Percentiles rank a stretch among this genome's conserved stretches.
Evolutionary conservation across 768 basidiomycete species (phyloP).

Genomic region (button mushroom (Agaricus bisporus)): DNA sequence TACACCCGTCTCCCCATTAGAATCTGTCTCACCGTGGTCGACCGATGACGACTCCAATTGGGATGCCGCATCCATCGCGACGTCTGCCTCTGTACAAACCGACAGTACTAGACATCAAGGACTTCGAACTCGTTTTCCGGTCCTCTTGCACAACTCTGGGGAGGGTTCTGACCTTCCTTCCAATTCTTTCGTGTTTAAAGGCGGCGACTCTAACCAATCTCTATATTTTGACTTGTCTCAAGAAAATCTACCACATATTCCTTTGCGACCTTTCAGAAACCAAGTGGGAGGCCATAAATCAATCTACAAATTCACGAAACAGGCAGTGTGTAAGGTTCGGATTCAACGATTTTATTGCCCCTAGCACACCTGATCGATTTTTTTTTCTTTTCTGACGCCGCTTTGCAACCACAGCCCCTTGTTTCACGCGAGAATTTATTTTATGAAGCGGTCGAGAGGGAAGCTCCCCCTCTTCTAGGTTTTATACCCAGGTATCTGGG

Average conservation of each 20-base stretch:
- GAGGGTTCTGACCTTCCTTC: conserved; percentile 1
- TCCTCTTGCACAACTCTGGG: background rate
- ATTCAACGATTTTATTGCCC: conserved; percentile 11
- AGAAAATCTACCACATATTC: conserved; percentile 78
- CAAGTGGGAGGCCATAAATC: conserved; percentile 97
- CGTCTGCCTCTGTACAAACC: conserved; percentile 56
- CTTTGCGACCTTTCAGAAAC: conserved; percentile 91
- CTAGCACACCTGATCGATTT: conserved; percentile 16
- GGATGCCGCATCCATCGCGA: conserved; percentile 64
- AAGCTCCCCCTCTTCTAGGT: conserved; percentile 84
- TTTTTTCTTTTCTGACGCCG: conserved; percentile 5
- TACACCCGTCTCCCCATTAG: conserved; percentile 27
- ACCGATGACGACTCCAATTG: conserved; percentile 75
- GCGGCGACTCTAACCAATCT: background rate
- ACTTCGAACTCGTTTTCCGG: conserved; percentile 11
- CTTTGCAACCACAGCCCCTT: conserved; percentile 60
- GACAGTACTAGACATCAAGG: conserved; percentile 22
- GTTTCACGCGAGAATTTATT: conserved; percentile 97
- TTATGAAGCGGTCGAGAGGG: conserved; percentile 93
- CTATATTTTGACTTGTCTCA: conserved; percentile 36
- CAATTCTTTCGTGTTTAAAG: conserved; percentile 5
- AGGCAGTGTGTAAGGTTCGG: conserved; percentile 96
- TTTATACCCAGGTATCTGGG: conserved; percentile 99
- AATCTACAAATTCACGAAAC: conserved; percentile 96
- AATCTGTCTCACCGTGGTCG: conserved; percentile 55